Evolutionary conservation across 345 rosid genomes (phyloP).

Genomic region (Acer saccharum): DNA sequence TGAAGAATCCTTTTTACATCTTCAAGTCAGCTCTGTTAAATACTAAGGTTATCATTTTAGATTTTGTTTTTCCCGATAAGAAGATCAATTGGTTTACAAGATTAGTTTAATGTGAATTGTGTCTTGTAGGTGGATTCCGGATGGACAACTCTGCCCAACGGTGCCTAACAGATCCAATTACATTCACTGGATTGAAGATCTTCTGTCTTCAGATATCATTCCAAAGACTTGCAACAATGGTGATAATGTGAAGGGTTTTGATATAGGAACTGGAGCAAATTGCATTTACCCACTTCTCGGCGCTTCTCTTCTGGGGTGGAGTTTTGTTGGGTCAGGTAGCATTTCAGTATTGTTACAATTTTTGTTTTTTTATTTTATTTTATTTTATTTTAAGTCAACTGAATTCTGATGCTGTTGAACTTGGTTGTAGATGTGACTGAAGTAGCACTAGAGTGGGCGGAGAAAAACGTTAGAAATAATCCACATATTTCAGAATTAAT

Average conservation of each 20-base stretch:
- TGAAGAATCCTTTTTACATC: not conserved
- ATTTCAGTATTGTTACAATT: not conserved
- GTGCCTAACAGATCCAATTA: slow-evolving; percentile 92
- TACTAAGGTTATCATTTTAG: not conserved
- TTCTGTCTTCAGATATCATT: slow-evolving; percentile 65
- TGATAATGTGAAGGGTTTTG: slow-evolving; percentile 72
- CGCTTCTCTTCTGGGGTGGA: slow-evolving; percentile 83
- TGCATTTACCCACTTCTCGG: slow-evolving; percentile 96
- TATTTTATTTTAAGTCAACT: not conserved
- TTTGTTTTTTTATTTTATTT: not conserved
- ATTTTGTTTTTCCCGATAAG: not conserved
- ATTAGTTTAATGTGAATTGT: slow-evolving; percentile 9
- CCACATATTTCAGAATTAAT: slow-evolving; percentile 64
- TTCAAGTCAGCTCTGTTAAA: not conserved
- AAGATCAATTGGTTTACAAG: not conserved
- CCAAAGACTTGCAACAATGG: slow-evolving; percentile 27
- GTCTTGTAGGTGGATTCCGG: slow-evolving; percentile 87
- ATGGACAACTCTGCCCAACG: slow-evolving; percentile 93
- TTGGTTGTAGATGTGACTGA: slow-evolving; percentile 68
- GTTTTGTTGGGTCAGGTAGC: slow-evolving; percentile 79
- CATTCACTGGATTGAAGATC: slow-evolving; percentile 92
- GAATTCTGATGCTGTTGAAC: slow-evolving; percentile 18
- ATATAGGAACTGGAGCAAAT: slow-evolving; percentile 94
- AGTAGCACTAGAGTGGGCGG: slow-evolving; percentile 93
- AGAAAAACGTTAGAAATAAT: slow-evolving; percentile 69